Conservation (phyloP, 495 filamentous ascomycete species). For the Hypoxylon perforatum region DNA sequence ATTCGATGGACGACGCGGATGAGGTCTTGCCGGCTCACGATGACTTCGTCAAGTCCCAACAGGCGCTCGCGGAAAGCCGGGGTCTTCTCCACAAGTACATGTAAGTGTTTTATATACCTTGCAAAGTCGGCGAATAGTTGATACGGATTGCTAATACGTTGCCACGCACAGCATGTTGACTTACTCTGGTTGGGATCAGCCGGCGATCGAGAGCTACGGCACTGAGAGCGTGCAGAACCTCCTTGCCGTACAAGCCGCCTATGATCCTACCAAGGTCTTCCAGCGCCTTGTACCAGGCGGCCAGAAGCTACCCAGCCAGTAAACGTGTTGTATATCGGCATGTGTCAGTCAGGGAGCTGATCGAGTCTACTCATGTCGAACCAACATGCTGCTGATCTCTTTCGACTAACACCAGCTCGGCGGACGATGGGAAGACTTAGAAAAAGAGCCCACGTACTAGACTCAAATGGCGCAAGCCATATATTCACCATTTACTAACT, state of each 20-base stretch:
- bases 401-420: too few relatives aligned
- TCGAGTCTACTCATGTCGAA: neutral
- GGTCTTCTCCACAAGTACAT: slow-evolving; percentile 3
- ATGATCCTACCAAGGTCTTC: slow-evolving; percentile 52
- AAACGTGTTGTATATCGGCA: neutral
- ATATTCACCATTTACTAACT: too few relatives aligned
- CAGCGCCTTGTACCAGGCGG: slow-evolving; percentile 42
- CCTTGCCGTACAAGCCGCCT: slow-evolving; percentile 45
- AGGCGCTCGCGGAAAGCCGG: neutral
- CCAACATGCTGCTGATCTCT: too few relatives aligned
- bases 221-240: slow-evolving; percentile 48
- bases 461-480: too few relatives aligned
- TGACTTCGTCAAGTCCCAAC: neutral
- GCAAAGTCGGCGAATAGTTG: neutral
- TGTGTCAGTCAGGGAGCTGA: neutral
- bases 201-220: slow-evolving; percentile 55
- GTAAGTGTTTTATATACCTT: slow-evolving; percentile 2
- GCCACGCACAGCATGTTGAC: slow-evolving; percentile 42
- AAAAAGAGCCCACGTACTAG: too few relatives aligned
- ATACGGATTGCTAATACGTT: slow-evolving; percentile 22
- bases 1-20: slow-evolving; percentile 13
- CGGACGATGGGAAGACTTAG: too few relatives aligned
- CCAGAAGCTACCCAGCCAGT: slow-evolving; percentile 38
- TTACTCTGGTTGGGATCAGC: slow-evolving; percentile 54
- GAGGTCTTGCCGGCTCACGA: slow-evolving; percentile 6